Conservation (phyloP, 495 filamentous ascomycete species). For the Aspergillus bertholletiae region DNA sequence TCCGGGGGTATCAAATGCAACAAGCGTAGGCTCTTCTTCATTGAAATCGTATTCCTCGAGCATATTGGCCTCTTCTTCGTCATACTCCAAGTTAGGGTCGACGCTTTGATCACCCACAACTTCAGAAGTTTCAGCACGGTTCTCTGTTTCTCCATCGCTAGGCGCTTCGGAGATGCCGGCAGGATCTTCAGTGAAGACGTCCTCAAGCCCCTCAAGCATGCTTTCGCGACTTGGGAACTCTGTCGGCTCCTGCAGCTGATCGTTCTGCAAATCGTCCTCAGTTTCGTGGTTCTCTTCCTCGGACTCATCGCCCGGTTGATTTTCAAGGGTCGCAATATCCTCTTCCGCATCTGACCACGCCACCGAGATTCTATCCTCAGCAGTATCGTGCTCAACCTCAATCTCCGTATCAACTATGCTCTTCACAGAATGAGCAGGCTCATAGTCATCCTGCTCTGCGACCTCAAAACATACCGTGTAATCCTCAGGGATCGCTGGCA, state of each 20-base stretch:
- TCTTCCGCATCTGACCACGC: background rate
- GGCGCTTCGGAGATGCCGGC: background rate
- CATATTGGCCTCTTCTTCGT: slow-evolving; percentile 13
- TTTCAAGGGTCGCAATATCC: background rate
- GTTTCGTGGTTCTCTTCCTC: background rate
- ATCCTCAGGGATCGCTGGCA: background rate
- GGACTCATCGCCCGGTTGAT: background rate
- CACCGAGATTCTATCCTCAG: background rate
- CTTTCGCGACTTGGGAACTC: background rate
- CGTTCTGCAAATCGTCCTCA: slow-evolving; percentile 7
- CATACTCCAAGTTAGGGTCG: slow-evolving; percentile 9
- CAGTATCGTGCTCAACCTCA: background rate
- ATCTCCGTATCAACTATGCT: background rate
- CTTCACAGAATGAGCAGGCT: background rate
- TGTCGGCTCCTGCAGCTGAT: background rate
- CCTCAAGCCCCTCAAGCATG: slow-evolving; percentile 11
- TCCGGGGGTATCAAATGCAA: slow-evolving; percentile 7
- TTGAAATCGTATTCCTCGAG: slow-evolving; percentile 8
- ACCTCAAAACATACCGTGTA: background rate
- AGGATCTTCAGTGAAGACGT: slow-evolving; percentile 13
- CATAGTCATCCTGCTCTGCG: slow-evolving; percentile 15
- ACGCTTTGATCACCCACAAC: slow-evolving; percentile 3
- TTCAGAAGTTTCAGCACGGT: slow-evolving; percentile 8
- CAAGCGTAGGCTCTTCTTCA: slow-evolving; percentile 20
- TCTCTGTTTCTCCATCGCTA: slow-evolving; percentile 2